Conservation (phyloP, 2,329 filamentous ascomycete species). For the Hypoxylon sp. region DNA sequence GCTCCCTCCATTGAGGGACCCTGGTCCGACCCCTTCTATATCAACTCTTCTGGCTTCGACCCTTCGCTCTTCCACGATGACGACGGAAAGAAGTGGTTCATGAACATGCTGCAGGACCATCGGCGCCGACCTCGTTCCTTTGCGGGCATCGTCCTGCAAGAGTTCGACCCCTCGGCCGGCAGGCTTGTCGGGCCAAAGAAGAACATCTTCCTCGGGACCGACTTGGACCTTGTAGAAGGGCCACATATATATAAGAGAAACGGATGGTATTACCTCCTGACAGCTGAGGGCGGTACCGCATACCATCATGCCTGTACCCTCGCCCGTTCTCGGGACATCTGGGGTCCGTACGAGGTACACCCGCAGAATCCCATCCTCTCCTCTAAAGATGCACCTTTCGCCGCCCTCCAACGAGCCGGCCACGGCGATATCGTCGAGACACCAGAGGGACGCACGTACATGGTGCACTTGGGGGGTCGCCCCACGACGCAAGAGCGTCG, state of each 20-base stretch:
- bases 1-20: conserved; percentile 62
- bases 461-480: conserved; percentile 62
- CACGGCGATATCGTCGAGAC: conserved; percentile 64
- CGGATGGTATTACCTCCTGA: conserved; percentile 67
- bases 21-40: conserved; percentile 67
- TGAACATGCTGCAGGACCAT: conserved; percentile 66
- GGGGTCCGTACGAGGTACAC: conserved; percentile 69
- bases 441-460: conserved; percentile 59
- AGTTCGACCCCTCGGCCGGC: conserved; percentile 59
- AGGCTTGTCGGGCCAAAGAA: conserved; percentile 63
- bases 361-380: conserved; percentile 66
- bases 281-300: conserved; percentile 67
- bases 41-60: conserved; percentile 70
- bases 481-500: conserved; percentile 60
- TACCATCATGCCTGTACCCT: conserved; percentile 69
- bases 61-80: conserved; percentile 67
- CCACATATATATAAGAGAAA: conserved; percentile 67
- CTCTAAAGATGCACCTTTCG: conserved; percentile 57
- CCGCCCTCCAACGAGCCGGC: conserved; percentile 60
- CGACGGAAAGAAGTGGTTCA: conserved; percentile 63
- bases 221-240: conserved; percentile 62
- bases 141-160: conserved; percentile 65
- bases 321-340: conserved; percentile 58
- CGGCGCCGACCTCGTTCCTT: conserved; percentile 58
- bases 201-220: conserved; percentile 64